Evolutionary conservation across 805 yeast genomes (phyloP).

Genomic region (Saturnispora bothae): DNA sequence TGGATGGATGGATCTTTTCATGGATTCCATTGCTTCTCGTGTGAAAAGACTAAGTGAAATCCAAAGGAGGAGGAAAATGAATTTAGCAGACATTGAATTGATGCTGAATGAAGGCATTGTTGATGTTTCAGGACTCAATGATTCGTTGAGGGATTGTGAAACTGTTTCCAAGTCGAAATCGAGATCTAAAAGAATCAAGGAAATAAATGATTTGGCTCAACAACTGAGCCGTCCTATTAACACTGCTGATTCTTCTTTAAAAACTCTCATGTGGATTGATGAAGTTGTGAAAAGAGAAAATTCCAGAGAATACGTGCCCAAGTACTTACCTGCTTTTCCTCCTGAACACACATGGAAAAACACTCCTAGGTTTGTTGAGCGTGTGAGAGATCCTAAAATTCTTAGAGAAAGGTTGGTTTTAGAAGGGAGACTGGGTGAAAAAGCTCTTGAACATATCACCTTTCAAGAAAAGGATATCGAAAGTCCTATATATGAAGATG

Average conservation of each 20-base stretch:
- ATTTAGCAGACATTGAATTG: slow-evolving; percentile 40
- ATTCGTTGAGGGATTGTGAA: slow-evolving; percentile 21
- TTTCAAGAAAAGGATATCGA: not conserved
- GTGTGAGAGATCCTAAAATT: slow-evolving; percentile 58
- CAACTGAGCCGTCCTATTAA: too few species aligned
- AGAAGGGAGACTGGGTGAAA: slow-evolving; percentile 74
- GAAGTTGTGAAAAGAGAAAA: slow-evolving; percentile 9
- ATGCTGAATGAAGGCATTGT: slow-evolving; percentile 36
- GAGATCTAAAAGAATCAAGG: not conserved
- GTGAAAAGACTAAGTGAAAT: slow-evolving; percentile 43
- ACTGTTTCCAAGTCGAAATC: slow-evolving; percentile 15
- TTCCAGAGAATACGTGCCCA: slow-evolving; percentile 42
- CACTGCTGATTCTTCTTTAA: not conserved
- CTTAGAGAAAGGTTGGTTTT: slow-evolving; percentile 64
- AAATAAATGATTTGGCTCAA: not conserved
- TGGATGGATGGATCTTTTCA: slow-evolving; percentile 26
- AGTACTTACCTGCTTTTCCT: slow-evolving; percentile 80
- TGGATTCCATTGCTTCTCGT: slow-evolving; percentile 30
- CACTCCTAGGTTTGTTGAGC: slow-evolving; percentile 57
- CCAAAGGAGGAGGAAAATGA: slow-evolving; percentile 50
- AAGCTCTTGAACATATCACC: slow-evolving; percentile 51
- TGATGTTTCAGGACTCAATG: slow-evolving; percentile 29
- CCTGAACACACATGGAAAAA: slow-evolving; percentile 86
- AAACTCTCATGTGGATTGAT: slow-evolving; percentile 10
- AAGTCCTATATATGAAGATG: slow-evolving; percentile 6